A percentile compares a stretch with the other conserved stretches of the same genome.
Conservation (phyloP, 148 eudicot species). For the Persicaria maculosa region DNA sequence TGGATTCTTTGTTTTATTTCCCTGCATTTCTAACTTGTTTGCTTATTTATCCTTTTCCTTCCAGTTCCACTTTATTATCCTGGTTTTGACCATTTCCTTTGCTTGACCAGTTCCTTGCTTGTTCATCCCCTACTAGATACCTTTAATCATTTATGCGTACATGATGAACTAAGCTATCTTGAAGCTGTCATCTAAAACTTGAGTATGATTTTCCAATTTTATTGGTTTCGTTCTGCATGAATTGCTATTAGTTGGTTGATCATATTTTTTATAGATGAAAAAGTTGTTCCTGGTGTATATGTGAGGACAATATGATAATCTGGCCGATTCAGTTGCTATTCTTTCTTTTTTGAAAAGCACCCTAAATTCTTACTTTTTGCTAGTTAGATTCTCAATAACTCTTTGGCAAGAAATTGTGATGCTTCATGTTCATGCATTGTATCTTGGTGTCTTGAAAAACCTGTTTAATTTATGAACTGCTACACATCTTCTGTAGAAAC, state of each 20-base stretch:
- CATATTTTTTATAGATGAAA: neutral
- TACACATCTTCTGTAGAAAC: neutral
- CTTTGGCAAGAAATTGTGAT: neutral
- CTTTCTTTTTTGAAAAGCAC: neutral
- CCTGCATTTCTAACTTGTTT: neutral
- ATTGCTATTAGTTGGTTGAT: neutral
- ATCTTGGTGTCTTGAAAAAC: neutral
- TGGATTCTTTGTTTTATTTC: neutral
- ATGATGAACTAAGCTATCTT: neutral
- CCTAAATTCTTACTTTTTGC: neutral
- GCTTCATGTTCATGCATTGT: conserved; percentile 4
- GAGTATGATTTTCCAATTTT: neutral
- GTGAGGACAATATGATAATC: no score
- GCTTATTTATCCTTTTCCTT: neutral
- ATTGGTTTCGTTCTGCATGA: neutral
- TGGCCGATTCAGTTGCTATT: neutral
- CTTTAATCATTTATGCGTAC: neutral
- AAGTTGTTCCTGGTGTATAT: neutral
- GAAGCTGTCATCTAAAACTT: neutral
- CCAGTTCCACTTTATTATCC: neutral
- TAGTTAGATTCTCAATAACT: neutral
- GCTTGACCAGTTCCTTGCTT: neutral
- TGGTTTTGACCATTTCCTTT: neutral
- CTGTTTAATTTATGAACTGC: neutral
- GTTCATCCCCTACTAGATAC: neutral